Evolutionary conservation across 371 early-diverging fungal species (phyloP).

Genomic region (Phascolomyces articulosus): DNA sequence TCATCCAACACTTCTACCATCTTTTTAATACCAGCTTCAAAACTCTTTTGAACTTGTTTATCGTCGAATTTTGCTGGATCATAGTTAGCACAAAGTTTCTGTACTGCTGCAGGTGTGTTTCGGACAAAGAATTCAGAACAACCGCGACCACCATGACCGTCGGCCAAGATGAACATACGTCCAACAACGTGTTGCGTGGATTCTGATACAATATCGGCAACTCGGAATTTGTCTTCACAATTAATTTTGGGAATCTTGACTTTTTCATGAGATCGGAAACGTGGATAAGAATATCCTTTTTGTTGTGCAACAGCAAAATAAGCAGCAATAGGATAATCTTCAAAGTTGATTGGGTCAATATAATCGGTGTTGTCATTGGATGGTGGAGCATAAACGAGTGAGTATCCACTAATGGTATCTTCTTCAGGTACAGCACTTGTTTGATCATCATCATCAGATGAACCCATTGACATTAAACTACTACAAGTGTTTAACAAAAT

Average conservation of each 20-base stretch:
- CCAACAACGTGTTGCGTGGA: conserved; percentile 33
- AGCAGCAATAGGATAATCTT: conserved; percentile 45
- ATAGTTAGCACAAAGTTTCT: conserved; percentile 52
- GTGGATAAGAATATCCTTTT: conserved; percentile 67
- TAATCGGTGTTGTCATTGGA: conserved; percentile 39
- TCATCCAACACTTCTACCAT: conserved; percentile 57
- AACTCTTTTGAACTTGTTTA: conserved; percentile 36
- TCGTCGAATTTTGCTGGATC: conserved; percentile 38
- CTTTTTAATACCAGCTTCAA: conserved; percentile 54
- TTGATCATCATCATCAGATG: conserved; percentile 25
- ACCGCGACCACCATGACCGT: conserved; percentile 70
- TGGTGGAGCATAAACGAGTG: conserved; percentile 37
- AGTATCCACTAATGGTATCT: conserved; percentile 47
- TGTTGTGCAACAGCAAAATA: conserved; percentile 67
- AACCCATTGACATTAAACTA: conserved; percentile 23
- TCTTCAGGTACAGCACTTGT: conserved; percentile 26
- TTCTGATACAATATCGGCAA: conserved; percentile 48
- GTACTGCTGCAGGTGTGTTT: conserved; percentile 53
- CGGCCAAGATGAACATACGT: conserved; percentile 62
- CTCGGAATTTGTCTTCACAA: conserved; percentile 67
- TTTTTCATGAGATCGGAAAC: conserved; percentile 59
- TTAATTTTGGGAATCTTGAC: conserved; percentile 60
- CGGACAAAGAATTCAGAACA: conserved; percentile 67
- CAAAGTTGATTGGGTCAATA: conserved; percentile 41
- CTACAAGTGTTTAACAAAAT: neutral